These are phyloP conservation scores for Astrothelium subdiscretum DNA, from an alignment of 495 filamentous ascomycete genomes.

Conservation along the genomic window DNA sequence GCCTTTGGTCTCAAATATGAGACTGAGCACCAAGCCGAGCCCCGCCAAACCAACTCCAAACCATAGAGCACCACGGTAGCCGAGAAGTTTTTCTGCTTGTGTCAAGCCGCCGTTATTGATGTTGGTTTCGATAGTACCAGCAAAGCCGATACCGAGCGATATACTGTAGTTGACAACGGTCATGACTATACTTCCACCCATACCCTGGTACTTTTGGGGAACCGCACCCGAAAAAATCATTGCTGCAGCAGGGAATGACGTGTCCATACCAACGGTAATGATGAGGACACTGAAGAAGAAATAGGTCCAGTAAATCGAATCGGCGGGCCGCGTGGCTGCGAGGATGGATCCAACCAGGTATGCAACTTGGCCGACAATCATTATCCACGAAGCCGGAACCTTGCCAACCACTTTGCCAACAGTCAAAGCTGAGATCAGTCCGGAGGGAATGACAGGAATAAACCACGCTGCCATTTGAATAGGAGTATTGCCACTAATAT, in stretches of 20 bases:
- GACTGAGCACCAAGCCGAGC: slow-evolving; percentile 32
- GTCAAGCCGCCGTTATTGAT: slow-evolving; percentile 34
- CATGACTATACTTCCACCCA: slow-evolving; percentile 52
- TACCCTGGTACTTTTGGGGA: slow-evolving; percentile 48
- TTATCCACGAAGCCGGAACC: slow-evolving; percentile 32
- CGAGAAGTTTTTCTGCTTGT: slow-evolving; percentile 31
- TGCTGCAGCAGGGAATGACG: slow-evolving; percentile 47
- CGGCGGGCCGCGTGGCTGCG: slow-evolving; percentile 33
- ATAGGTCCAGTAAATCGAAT: slow-evolving; percentile 48
- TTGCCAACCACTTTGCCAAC: slow-evolving; percentile 34
- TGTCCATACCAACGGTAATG: slow-evolving; percentile 50
- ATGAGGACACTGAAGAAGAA: slow-evolving; percentile 46
- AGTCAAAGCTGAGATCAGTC: slow-evolving; percentile 30
- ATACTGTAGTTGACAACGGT: slow-evolving; percentile 59
- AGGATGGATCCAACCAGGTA: slow-evolving; percentile 35
- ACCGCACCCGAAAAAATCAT: slow-evolving; percentile 49
- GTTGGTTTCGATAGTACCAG: slow-evolving; percentile 50
- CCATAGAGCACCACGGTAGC: slow-evolving; percentile 49
- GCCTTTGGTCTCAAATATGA: slow-evolving; percentile 12
- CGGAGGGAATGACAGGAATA: slow-evolving; percentile 29
- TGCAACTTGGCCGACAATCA: slow-evolving; percentile 35
- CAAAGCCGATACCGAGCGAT: slow-evolving; percentile 53
- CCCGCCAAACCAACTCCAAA: slow-evolving; percentile 42
- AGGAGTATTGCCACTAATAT: slow-evolving; percentile 6
- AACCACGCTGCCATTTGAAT: slow-evolving; percentile 31